A percentile compares a stretch with the other conserved stretches of the same genome.
phyloP scores from a whole-genome alignment of 257 asterid species.

The Solanum pennellii region DNA sequence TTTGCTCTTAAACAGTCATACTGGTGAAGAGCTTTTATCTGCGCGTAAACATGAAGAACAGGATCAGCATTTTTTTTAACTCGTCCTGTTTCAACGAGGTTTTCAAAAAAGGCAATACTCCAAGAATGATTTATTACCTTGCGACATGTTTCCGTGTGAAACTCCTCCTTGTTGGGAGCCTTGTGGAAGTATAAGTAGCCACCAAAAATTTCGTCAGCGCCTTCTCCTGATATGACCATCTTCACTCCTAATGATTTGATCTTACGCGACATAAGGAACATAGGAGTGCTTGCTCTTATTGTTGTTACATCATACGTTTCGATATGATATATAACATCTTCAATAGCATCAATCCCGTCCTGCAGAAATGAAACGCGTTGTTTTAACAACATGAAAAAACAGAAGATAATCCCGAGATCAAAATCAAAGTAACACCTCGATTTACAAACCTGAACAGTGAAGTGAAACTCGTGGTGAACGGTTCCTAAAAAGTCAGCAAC shows the following conservation, averaged over 20 bases:
- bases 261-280: conserved; percentile 97
- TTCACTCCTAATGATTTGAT: conserved; percentile 92
- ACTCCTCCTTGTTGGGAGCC: conserved; percentile 69
- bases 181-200: conserved; percentile 55
- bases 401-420: neutral
- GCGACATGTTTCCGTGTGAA: conserved; percentile 79
- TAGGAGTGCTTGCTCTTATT: conserved; percentile 94
- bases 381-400: neutral
- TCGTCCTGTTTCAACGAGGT: neutral
- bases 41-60: neutral
- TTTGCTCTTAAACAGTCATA: conserved; percentile 94
- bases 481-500: conserved; percentile 94
- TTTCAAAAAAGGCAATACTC: neutral
- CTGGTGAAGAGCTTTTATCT: conserved; percentile 94
- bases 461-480: conserved; percentile 89
- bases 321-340: conserved; percentile 86
- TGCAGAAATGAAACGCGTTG: neutral
- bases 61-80: neutral
- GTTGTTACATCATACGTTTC: conserved; percentile 97
- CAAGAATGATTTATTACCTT: conserved; percentile 30
- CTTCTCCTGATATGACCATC: conserved; percentile 97
- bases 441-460: conserved; percentile 69
- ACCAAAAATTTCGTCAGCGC: conserved; percentile 97
- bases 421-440: neutral
- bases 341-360: conserved; percentile 98